These are phyloP conservation scores for Cladosporium sp. DNA, from an alignment of 2,329 filamentous ascomycete species.

Conservation along the genomic window DNA sequence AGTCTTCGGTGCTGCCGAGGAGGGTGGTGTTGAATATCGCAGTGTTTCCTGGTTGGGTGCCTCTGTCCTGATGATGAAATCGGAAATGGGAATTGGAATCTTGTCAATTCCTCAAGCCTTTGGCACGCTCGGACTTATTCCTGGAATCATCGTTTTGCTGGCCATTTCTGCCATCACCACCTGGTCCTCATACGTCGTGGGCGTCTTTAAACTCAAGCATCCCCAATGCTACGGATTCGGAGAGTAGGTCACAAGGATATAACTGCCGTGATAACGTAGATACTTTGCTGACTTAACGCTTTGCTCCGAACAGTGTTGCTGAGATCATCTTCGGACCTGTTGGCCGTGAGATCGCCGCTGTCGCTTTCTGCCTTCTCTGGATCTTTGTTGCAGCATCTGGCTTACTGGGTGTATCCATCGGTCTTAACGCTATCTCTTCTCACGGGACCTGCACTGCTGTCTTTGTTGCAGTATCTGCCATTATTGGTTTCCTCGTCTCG, in stretches of 20 bases:
- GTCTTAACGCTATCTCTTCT: constrained; percentile 21
- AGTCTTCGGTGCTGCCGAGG: constrained; percentile 18
- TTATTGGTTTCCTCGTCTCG: constrained; percentile 36
- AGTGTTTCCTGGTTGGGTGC: constrained; percentile 40
- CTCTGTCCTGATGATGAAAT: constrained; percentile 44
- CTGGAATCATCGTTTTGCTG: constrained; percentile 43
- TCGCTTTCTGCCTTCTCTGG: constrained; percentile 13
- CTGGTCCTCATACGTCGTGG: constrained; percentile 49
- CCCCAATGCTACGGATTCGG: constrained; percentile 55
- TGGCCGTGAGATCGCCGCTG: constrained; percentile 47
- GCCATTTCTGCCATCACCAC: constrained; percentile 42
- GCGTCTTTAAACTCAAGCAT: constrained; percentile 51
- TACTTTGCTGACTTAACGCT: too few relatives aligned
- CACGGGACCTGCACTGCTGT: constrained; percentile 36
- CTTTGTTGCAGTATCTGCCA: constrained; percentile 39
- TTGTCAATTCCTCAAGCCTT: constrained; percentile 47
- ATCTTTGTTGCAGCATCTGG: constrained; percentile 8
- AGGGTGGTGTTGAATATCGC: constrained; percentile 19
- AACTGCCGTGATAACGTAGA: too few relatives aligned
- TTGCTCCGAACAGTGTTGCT: too few relatives aligned
- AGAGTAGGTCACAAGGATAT: too few relatives aligned
- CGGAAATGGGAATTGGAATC: constrained; percentile 44
- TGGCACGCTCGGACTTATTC: constrained; percentile 45
- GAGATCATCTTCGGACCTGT: constrained; percentile 50
- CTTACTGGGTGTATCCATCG: constrained; percentile 2